Conservation (phyloP, 106 monocot species). For the Allium sativum region DNA sequence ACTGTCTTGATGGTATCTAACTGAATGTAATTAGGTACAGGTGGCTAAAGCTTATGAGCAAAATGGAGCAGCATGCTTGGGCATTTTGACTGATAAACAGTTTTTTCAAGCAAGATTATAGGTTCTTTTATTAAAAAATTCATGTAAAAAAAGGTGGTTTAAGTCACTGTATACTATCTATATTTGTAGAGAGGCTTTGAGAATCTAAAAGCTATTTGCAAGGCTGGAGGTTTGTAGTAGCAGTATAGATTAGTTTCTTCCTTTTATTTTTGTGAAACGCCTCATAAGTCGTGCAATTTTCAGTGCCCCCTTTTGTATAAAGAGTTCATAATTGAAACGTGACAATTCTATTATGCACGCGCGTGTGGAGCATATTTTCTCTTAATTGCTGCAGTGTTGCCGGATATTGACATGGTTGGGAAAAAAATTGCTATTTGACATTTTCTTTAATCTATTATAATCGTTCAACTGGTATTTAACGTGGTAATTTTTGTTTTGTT, state of each 20-base stretch:
- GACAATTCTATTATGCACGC: slow-evolving; percentile 87
- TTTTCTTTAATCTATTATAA: no score
- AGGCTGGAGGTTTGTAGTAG: slow-evolving; percentile 47
- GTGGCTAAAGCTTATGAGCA: slow-evolving; percentile 68
- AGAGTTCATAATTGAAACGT: slow-evolving; percentile 85
- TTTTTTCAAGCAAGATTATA: slow-evolving; percentile 58
- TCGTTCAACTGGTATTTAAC: no score
- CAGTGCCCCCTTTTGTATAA: slow-evolving; percentile 96
- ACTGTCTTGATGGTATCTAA: not conserved
- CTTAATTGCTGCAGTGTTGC: slow-evolving; percentile 78
- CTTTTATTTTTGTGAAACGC: not conserved
- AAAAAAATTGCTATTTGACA: no score
- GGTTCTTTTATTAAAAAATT: not conserved
- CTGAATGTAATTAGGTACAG: slow-evolving; percentile 38
- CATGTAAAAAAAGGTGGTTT: no score
- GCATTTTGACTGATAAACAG: slow-evolving; percentile 83
- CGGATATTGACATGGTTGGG: slow-evolving; percentile 85
- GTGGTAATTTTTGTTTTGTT: no score
- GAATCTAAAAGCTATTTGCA: slow-evolving; percentile 65
- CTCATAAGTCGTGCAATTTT: slow-evolving; percentile 8
- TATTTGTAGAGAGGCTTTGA: slow-evolving; percentile 59
- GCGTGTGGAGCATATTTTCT: slow-evolving; percentile 74
- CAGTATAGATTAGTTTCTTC: not conserved
- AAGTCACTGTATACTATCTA: no score
- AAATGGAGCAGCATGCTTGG: slow-evolving; percentile 82